Conservation (phyloP, 805 yeast genomes). For the Sugiyamaella chiloensis region DNA sequence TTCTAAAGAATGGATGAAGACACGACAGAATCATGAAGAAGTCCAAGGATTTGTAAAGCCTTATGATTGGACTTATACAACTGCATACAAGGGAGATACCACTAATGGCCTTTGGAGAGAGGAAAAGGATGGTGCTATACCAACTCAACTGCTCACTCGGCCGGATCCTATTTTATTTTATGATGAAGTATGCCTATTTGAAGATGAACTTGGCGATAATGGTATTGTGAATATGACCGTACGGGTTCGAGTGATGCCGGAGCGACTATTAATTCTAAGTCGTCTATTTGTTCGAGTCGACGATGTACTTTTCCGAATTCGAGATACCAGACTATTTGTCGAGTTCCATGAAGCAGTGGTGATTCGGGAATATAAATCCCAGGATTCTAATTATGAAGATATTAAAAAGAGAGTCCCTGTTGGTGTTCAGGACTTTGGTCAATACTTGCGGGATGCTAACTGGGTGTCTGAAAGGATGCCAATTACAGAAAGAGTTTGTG, state of each 20-base stretch:
- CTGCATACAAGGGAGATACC: constrained; percentile 66
- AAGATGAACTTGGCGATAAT: constrained; percentile 95
- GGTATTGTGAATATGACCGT: constrained; percentile 78
- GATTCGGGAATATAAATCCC: constrained; percentile 73
- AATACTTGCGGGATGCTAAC: constrained; percentile 70
- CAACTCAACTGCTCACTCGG: constrained; percentile 61
- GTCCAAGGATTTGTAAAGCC: constrained; percentile 68
- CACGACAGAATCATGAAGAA: constrained; percentile 38
- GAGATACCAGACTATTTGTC: constrained; percentile 80
- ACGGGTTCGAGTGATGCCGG: constrained; percentile 86
- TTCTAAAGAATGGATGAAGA: constrained; percentile 73
- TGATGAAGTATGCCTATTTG: constrained; percentile 85
- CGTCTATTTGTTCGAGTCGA: constrained; percentile 87
- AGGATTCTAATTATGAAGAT: constrained; percentile 49
- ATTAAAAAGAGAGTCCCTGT: constrained; percentile 45
- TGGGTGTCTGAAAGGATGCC: constrained; percentile 76
- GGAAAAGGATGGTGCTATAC: constrained; percentile 46
- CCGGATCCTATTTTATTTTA: constrained; percentile 86
- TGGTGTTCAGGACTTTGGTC: constrained; percentile 62
- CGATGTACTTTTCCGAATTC: constrained; percentile 75
- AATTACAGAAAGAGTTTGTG: constrained; percentile 24
- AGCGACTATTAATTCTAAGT: constrained; percentile 66
- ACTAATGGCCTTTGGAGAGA: constrained; percentile 26
- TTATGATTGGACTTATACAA: constrained; percentile 95
- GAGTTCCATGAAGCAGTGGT: constrained; percentile 66